Base-by-base conservation (phyloP, 306 rosid species). In the Pueraria montana region DNA sequence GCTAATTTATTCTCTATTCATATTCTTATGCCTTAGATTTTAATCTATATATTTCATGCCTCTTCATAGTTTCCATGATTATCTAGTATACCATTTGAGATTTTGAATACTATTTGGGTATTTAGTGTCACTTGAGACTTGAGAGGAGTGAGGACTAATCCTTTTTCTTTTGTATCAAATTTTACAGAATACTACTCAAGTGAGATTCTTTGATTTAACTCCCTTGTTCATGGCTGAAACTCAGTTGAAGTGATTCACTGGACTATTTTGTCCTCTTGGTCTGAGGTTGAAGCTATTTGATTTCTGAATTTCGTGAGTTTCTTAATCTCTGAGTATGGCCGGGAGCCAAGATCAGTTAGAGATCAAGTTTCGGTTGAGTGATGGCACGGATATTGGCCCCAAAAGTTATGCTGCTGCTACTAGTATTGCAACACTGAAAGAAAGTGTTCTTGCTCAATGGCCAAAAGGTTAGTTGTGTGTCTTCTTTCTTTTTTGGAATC, bases 321-420 rank as follows among this genome's bases (percentile, higher is more conserved):
- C 69, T 48, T 50, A n/a, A 52, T 50, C 69, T 75, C 59, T 71
- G 82, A 66, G 77, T 80, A 94, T 94, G 98, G 92, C 94, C 6
- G 96, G 69, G 83, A 88, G 77, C 34, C 97, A 89, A 86, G 93
- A 91, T 82, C 94, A 92, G 61, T 81, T 92, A 78, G 96, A 92
- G 88, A 92, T 94, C 89, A 94, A 91, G 87, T 94, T 94, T 87
- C 82, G 89, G 79, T 83, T 94, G 87, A 92, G 87, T 30, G 98
- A 94, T 87, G 98, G 96, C 74, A 87, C 97, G 0, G 96, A 92
- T 91, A 94, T 94, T 56, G 97, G 98, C 79, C 98, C 98, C 61
- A 88, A 81, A 84, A 88, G 85, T 56, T 94, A 86, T 89, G 87
- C 97, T 81, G 82, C 92, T 84, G 94, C 97, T 59, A 90, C 96